These are phyloP conservation scores for Fusarium sp. DNA, from an alignment of 2,329 filamentous ascomycete genomes.

Conservation along the genomic window DNA sequence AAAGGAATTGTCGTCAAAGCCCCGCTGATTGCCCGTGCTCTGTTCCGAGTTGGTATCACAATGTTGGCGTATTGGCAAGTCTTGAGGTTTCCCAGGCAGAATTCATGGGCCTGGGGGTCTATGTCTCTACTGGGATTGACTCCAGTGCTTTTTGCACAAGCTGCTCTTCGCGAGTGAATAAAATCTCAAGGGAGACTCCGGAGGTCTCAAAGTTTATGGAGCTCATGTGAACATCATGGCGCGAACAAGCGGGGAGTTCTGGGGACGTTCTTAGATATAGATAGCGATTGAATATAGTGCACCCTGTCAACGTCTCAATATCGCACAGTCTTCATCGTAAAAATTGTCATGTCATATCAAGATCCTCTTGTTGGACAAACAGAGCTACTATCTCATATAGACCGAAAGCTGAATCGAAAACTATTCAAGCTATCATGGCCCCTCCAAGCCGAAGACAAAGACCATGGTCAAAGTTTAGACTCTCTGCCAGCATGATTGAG, in stretches of 20 bases:
- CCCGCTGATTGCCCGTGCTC: background rate
- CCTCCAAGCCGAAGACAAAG: no score
- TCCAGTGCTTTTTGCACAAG: conserved; percentile 14
- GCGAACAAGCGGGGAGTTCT: background rate
- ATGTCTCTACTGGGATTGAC: conserved; percentile 10
- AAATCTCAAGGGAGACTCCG: rapidly evolving
- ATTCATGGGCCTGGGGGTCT: conserved; percentile 10
- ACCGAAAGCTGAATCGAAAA: no score
- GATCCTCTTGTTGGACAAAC: no score
- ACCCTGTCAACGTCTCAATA: rapidly evolving
- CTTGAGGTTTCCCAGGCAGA: conserved; percentile 5
- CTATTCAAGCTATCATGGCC: background rate
- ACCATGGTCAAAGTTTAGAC: no score
- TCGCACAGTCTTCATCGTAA: no score
- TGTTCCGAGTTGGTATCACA: conserved; percentile 1
- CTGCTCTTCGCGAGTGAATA: background rate
- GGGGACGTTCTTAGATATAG: background rate
- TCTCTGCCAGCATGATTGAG: background rate
- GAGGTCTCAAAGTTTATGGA: no score
- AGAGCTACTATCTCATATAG: background rate
- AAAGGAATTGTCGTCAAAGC: background rate
- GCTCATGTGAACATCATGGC: no score
- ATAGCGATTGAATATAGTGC: background rate
- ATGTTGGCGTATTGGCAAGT: conserved; percentile 15
- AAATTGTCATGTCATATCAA: background rate